These are phyloP conservation scores for Mrakia blollopis DNA, from an alignment of 768 basidiomycete genomes.

Conservation along the genomic window DNA sequence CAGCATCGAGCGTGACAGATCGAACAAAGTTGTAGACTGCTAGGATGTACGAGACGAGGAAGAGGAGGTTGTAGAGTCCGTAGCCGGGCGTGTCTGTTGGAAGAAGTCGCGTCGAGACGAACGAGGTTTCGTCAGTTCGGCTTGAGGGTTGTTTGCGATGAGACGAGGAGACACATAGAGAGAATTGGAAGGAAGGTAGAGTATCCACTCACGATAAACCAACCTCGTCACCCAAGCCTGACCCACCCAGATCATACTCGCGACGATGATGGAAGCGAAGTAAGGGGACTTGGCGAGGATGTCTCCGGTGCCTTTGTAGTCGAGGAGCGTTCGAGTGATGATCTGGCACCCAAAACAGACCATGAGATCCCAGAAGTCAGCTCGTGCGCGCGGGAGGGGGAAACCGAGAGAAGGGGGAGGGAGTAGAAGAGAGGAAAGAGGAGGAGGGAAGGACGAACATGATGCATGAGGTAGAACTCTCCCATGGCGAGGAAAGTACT, in stretches of 20 bases:
- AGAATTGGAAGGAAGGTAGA: not conserved
- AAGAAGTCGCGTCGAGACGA: no score
- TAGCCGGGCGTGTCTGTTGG: conserved; percentile 68
- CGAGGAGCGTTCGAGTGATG: conserved; percentile 78
- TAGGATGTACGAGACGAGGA: conserved; percentile 62
- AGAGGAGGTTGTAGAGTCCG: conserved; percentile 68
- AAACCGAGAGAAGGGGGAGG: not conserved
- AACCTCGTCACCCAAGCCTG: conserved; percentile 24
- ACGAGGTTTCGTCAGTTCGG: no score
- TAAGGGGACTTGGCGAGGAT: conserved; percentile 82
- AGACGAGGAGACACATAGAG: not conserved
- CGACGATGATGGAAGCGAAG: conserved; percentile 79
- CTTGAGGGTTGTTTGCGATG: no score
- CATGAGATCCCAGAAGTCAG: not conserved
- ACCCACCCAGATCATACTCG: conserved; percentile 21
- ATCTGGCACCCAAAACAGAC: conserved; percentile 48
- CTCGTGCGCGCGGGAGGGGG: not conserved
- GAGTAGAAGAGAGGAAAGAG: not conserved
- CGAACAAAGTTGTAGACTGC: conserved; percentile 90
- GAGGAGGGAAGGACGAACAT: conserved; percentile 55
- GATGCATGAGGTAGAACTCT: conserved; percentile 89
- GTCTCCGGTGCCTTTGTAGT: conserved; percentile 74
- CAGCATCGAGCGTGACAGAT: conserved; percentile 80
- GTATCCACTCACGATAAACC: not conserved
- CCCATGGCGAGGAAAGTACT: conserved; percentile 75